A percentile compares a stretch with the other conserved stretches of the same genome.
Evolutionary conservation across 306 rosid genomes (phyloP).

Genomic region (Hylodesmum podocarpum): DNA sequence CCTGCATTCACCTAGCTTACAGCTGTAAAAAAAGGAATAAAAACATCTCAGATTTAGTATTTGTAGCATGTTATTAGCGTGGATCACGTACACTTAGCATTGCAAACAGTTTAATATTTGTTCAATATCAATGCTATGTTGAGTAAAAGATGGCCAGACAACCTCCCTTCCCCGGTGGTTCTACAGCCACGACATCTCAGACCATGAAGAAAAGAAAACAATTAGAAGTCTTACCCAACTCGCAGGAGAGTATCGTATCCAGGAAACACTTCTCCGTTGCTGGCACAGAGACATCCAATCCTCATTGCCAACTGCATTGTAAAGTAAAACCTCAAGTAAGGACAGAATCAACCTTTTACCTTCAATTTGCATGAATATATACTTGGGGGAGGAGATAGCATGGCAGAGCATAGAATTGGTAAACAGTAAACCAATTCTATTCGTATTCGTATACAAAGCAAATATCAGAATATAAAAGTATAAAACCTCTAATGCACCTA

Average conservation of each 20-base stretch:
- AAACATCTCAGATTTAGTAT: neutral
- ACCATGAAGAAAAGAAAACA: neutral
- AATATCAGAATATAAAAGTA: neutral
- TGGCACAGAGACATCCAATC: constrained; percentile 63
- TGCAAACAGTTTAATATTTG: too few relatives aligned
- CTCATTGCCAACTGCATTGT: constrained; percentile 73
- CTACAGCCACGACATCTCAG: neutral
- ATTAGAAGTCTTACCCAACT: constrained; percentile 72
- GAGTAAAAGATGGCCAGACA: neutral
- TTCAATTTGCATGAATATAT: neutral
- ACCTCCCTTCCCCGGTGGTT: too few relatives aligned
- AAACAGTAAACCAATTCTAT: neutral
- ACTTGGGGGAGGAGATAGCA: neutral
- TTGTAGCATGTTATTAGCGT: neutral
- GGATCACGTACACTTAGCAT: neutral
- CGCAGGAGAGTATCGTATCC: constrained; percentile 78
- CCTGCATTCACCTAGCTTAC: constrained; percentile 87
- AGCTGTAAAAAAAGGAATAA: constrained; percentile 46
- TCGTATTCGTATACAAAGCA: neutral
- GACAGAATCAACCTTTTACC: constrained; percentile 3
- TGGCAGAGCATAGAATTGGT: neutral
- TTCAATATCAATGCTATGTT: neutral
- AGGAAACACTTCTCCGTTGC: constrained; percentile 81
- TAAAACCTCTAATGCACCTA: neutral
- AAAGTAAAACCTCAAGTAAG: constrained; percentile 35